Conservation (phyloP, 2,329 filamentous ascomycete species). For the Paracoccidioides lutzii region DNA sequence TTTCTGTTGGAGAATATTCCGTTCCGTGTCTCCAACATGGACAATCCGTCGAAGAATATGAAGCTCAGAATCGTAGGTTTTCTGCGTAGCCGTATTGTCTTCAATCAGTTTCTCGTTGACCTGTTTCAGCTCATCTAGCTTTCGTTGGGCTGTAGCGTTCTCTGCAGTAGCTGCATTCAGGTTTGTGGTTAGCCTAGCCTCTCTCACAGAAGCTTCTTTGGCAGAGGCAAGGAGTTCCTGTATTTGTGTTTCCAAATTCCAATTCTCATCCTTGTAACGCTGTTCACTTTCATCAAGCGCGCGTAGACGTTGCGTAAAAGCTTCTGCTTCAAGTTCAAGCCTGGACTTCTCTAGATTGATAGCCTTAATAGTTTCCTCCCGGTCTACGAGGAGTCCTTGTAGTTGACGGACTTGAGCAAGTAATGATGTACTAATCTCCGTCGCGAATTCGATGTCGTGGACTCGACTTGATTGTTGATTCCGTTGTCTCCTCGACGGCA, state of each 20-base stretch:
- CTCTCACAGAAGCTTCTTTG: conserved; percentile 66
- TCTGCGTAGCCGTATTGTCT: conserved; percentile 62
- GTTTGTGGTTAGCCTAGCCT: conserved; percentile 65
- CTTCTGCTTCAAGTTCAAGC: conserved; percentile 71
- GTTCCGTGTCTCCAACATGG: conserved; percentile 64
- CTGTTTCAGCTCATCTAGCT: conserved; percentile 80
- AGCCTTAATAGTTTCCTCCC: conserved; percentile 71
- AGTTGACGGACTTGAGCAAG: conserved; percentile 88
- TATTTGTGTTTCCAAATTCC: conserved; percentile 85
- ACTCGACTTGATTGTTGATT: conserved; percentile 81
- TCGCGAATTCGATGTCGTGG: conserved; percentile 96
- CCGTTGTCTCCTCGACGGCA: conserved; percentile 74
- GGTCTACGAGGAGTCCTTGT: conserved; percentile 71
- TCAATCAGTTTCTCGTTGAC: conserved; percentile 66
- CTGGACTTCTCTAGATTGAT: conserved; percentile 61
- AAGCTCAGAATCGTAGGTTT: conserved; percentile 80
- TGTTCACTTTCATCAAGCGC: conserved; percentile 86
- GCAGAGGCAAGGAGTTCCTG: conserved; percentile 66
- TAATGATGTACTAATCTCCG: conserved; percentile 89
- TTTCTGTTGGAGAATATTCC: conserved; percentile 64
- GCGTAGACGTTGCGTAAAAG: conserved; percentile 65
- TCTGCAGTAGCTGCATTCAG: conserved; percentile 59
- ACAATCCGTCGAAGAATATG: conserved; percentile 71
- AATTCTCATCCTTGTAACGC: conserved; percentile 96
- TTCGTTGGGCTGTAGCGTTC: conserved; percentile 65